Evolutionary conservation across 371 early-diverging fungal species (phyloP), one percentile per base, ranked within the genome.

Genomic region (Rhizopus delemar): DNA sequence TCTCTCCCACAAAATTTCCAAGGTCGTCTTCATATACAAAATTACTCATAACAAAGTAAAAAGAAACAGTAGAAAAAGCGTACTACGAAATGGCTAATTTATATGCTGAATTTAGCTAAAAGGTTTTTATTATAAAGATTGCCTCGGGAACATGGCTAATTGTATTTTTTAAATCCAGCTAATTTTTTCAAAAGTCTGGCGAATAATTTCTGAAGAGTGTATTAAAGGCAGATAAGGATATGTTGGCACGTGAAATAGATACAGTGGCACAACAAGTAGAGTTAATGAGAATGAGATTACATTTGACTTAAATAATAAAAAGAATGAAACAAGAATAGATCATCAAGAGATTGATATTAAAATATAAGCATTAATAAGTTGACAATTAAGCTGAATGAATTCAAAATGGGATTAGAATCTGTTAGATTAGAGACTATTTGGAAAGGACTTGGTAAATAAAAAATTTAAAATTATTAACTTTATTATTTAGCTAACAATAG

Each of bases 301-400:
- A 16, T 86, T 94, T 54, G 94, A 93, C 59, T 67, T 95, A 73
- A 91, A 92, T 66, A 88, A 86, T 66, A 86, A 88, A 62, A 90
- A 90, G 63, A 81, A 90, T 41, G 94, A 94, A 53, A 78, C 83
- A 5, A 73, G 86, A 41, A 91, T 89, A 56, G 80, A 85, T 12
- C 85, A 86, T 58, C 89, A 91, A 60, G 74, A 78, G 32, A 81
- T 86, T 53, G 92, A 93, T 60, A 80, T 91, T 73, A 69, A 77
- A 52, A 85, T 89, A 28, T 90, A 93, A 55, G 90, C 89, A 33
- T 77, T 93, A 90, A 88, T 68, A 89, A 87, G 68, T 87, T 90
- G 51, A 85, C 86, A 63, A 77, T 92, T 4, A 71, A 82, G 13
- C 55, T 91, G 35, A 88, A 90, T 51, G 89, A 88, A 55, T 75